phyloP scores from a whole-genome alignment of 345 rosid species.

The Lumnitzera racemosa region DNA sequence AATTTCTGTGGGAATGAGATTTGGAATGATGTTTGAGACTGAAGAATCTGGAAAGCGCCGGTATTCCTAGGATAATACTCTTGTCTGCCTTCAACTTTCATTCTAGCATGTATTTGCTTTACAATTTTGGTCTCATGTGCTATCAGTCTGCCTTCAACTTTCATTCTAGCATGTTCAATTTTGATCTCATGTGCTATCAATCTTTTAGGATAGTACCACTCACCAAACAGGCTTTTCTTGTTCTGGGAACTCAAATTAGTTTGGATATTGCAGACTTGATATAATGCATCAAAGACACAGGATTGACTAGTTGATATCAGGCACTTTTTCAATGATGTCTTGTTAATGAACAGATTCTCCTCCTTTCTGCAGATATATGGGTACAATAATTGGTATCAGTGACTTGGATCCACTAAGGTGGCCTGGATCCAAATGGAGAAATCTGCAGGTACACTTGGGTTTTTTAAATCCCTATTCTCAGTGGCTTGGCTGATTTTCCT shows the following conservation, averaged over 20 bases:
- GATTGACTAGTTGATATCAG: not conserved
- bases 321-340: not conserved
- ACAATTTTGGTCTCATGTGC: not conserved
- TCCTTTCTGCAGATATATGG: slow-evolving; percentile 71
- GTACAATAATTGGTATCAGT: slow-evolving; percentile 76
- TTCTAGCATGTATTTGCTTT: not conserved
- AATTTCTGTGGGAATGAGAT: slow-evolving; percentile 92
- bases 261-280: not conserved
- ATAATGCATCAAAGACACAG: not conserved
- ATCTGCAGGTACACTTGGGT: slow-evolving; percentile 56
- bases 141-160: not conserved
- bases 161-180: not conserved
- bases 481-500: too few species aligned
- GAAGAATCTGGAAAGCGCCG: slow-evolving; percentile 94
- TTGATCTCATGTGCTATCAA: not conserved
- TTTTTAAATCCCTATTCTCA: not conserved
- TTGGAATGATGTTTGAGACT: slow-evolving; percentile 99
- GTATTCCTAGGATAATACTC: slow-evolving; percentile 22
- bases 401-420: slow-evolving; percentile 91
- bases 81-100: not conserved
- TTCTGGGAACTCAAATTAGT: not conserved
- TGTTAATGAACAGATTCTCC: not conserved
- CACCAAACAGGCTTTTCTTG: not conserved
- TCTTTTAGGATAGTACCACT: not conserved
- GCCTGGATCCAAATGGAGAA: slow-evolving; percentile 99